Evolutionary conservation across 495 filamentous ascomycete genomes (phyloP).

Genomic region (Daldinia concentrica): DNA sequence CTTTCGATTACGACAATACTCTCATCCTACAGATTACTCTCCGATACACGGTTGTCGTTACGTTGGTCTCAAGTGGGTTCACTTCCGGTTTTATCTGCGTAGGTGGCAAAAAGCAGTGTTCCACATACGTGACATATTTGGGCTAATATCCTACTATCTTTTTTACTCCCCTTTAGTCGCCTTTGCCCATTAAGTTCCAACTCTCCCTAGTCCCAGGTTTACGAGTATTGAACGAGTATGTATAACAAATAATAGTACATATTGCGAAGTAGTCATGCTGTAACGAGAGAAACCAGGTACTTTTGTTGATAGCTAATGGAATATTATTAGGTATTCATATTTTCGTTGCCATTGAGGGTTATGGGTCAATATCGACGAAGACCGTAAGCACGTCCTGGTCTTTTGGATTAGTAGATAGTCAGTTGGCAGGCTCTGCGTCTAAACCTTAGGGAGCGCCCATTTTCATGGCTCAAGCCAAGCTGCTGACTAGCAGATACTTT

Average conservation of each 20-base stretch:
- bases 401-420: neutral
- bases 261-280: neutral
- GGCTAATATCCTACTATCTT: constrained; percentile 12
- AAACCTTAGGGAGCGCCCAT: constrained; percentile 3
- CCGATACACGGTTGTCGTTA: constrained; percentile 7
- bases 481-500: constrained; percentile 5
- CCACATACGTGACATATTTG: constrained; percentile 23
- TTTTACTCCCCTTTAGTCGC: constrained; percentile 9
- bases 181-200: neutral
- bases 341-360: neutral
- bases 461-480: neutral
- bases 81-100: constrained; percentile 26
- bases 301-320: neutral
- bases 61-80: constrained; percentile 22
- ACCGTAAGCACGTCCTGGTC: neutral
- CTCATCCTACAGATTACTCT: constrained; percentile 5
- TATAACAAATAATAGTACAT: neutral
- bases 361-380: neutral
- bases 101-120: constrained; percentile 33
- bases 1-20: neutral
- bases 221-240: neutral
- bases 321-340: neutral
- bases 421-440: neutral
- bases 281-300: neutral
- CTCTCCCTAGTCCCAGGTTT: neutral